Conservation (phyloP, 306 rosid genomes). For the Arachis hypogaea region DNA sequence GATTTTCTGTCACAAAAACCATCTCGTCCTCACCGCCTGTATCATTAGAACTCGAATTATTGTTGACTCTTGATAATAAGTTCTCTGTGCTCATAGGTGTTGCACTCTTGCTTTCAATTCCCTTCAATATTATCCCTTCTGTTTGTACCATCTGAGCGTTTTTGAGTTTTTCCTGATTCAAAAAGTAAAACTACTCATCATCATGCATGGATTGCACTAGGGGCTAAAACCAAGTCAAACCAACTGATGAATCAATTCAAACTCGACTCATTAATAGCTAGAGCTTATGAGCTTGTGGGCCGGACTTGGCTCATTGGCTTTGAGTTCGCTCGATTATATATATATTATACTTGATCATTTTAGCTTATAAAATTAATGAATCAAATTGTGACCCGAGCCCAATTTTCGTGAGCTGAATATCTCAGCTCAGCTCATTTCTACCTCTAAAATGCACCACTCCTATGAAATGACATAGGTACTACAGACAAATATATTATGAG, state of each 20-base stretch:
- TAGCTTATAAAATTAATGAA: too few species aligned
- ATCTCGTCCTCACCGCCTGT: constrained; percentile 63
- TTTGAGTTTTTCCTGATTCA: constrained; percentile 72
- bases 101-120: constrained; percentile 54
- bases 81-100: constrained; percentile 70
- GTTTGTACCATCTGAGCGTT: constrained; percentile 57
- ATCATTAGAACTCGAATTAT: constrained; percentile 53
- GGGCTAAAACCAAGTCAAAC: too few species aligned
- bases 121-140: constrained; percentile 51
- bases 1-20: constrained; percentile 64
- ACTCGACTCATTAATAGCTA: too few species aligned
- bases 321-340: too few species aligned
- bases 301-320: too few species aligned
- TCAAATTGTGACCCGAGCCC: too few species aligned
- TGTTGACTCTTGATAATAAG: constrained; percentile 69
- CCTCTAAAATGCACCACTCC: too few species aligned
- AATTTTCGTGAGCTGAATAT: too few species aligned
- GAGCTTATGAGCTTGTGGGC: too few species aligned
- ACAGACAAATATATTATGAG: constrained; percentile 4
- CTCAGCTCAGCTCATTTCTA: too few species aligned
- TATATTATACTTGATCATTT: too few species aligned
- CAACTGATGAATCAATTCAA: too few species aligned
- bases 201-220: neutral
- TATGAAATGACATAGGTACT: neutral
- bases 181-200: constrained; percentile 33